Base-by-base conservation (phyloP, 225 moss, liverwort and hornwort species). In the Marchantia paleacea region DNA sequence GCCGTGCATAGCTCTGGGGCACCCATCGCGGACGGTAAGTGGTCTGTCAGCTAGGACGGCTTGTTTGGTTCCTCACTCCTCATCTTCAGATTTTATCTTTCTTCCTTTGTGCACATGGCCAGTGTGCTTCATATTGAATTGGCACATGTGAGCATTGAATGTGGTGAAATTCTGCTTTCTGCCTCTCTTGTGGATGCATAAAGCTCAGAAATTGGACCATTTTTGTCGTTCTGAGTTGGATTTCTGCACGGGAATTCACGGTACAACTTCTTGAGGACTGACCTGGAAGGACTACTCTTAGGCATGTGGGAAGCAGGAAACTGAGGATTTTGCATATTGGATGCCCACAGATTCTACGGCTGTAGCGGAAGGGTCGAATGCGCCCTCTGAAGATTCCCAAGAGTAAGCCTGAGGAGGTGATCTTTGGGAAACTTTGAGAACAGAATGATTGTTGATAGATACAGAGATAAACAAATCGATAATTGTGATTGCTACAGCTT, bases 371-470 rank as follows among this genome's bases (percentile, higher is more conserved):
- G 70, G 79, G 61, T 76, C 72, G 29, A 65, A 24, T 79, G 75
- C 55, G 55, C 79, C 7, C 25, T 76, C 75, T 14, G 79, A 75
- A 76, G 70, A 80, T 71, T 39, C 57, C 24, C 85, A 77, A 82
- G 82, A 80, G 85, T 85, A 85, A 85, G 78, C 64, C 51, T 51
- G 51, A 62, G 80, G 82, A 85, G 85, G 85, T 85, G 76, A 80
- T 76, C 81, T 72, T 77, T 80, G 80, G 76, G 76, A 76, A 60
- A 68, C 79, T 79, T 80, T 76, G 69, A 67, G 81, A 73, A 52
- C 53, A 53, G 26, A 39, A 39, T 39, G 39, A 39, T 39, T 39
- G 39, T 39, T 39, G 3, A 5, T 39, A 5, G 39, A 72, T 12
- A 20, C n/a, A n/a, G n/a, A n/a, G n/a, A n/a, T n/a, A n/a, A 19